phyloP scores from a whole-genome alignment of 2,329 filamentous ascomycete species.

The Dactylellina parvicollis region DNA sequence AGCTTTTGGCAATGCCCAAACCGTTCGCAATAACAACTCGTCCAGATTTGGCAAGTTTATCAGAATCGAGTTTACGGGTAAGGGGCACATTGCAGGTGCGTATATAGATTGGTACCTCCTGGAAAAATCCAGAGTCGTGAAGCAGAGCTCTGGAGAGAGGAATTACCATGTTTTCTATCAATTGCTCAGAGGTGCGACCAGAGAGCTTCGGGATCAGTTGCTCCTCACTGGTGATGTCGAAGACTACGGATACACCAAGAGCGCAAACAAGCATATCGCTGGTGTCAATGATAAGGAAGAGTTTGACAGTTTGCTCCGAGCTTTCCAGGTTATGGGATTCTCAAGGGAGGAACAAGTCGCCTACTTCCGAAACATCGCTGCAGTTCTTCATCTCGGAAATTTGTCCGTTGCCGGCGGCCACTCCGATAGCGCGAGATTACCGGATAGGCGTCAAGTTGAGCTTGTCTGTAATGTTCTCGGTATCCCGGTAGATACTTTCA shows the following conservation, averaged over 20 bases:
- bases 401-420: slow-evolving; percentile 72
- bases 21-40: slow-evolving; percentile 97
- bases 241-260: slow-evolving; percentile 89
- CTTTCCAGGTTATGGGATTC: slow-evolving; percentile 94
- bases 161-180: slow-evolving; percentile 99
- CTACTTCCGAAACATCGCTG: slow-evolving; percentile 87
- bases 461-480: slow-evolving; percentile 86
- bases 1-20: slow-evolving; percentile 97
- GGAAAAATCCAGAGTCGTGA: slow-evolving; percentile 97
- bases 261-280: slow-evolving; percentile 88
- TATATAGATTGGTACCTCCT: slow-evolving; percentile 99
- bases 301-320: slow-evolving; percentile 89
- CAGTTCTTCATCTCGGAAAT: slow-evolving; percentile 92
- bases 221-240: slow-evolving; percentile 79
- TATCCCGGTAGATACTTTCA: slow-evolving; percentile 83
- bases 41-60: slow-evolving; percentile 99
- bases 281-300: slow-evolving; percentile 91
- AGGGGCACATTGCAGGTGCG: slow-evolving; percentile 90
- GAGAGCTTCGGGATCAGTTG: slow-evolving; percentile 77
- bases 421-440: slow-evolving; percentile 86
- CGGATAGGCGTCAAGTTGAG: slow-evolving; percentile 77
- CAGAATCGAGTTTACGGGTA: slow-evolving; percentile 88
- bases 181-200: slow-evolving; percentile 83
- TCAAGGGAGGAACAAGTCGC: slow-evolving; percentile 81
- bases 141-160: slow-evolving; percentile 84